These are phyloP conservation scores for Eucalyptus guilfoylei DNA, from an alignment of 345 rosid genomes.

Conservation along the genomic window DNA sequence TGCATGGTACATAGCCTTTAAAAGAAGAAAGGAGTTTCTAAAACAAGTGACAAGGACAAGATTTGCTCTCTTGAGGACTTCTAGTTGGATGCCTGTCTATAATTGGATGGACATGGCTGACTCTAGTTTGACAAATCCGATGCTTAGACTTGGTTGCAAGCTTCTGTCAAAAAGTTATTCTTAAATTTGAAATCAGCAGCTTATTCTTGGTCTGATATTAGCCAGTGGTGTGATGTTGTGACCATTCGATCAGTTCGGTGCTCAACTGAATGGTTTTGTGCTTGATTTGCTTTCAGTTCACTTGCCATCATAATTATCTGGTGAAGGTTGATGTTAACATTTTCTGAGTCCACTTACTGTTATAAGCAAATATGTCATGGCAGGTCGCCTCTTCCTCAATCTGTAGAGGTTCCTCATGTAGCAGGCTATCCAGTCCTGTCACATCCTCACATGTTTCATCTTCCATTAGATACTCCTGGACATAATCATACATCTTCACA, in stretches of 20 bases:
- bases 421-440: slow-evolving; percentile 51
- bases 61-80: background rate
- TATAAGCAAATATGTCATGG: background rate
- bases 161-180: background rate
- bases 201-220: background rate
- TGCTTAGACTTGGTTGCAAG: background rate
- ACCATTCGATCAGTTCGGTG: background rate
- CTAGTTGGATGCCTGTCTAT: background rate
- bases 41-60: background rate
- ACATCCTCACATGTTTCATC: slow-evolving; percentile 40
- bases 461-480: slow-evolving; percentile 32
- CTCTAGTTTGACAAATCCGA: background rate
- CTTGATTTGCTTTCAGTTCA: background rate
- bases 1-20: background rate
- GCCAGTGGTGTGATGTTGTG: background rate
- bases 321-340: background rate
- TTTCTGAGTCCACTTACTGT: fast-evolving
- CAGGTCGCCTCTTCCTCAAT: slow-evolving; percentile 64
- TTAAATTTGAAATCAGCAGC: background rate
- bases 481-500: slow-evolving; percentile 8
- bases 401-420: slow-evolving; percentile 41
- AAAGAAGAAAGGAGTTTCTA: background rate
- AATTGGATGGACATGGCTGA: background rate
- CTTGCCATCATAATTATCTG: background rate
- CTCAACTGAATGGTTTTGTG: background rate